A percentile compares a stretch with the other conserved stretches of the same genome.
Conservation (phyloP, 768 basidiomycete genomes). For the Galerina sulciceps region DNA sequence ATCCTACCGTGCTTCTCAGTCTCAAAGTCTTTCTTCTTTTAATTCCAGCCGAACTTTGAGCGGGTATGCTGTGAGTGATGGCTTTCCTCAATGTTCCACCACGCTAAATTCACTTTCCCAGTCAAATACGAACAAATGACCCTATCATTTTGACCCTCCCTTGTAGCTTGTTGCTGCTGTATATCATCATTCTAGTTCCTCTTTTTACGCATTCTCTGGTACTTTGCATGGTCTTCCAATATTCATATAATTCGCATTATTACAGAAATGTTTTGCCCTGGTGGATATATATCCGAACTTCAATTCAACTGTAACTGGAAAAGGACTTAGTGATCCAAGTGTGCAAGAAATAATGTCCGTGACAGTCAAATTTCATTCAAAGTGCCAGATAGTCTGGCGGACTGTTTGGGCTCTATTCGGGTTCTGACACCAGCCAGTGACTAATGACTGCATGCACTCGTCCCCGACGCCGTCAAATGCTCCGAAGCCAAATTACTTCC, state of each 20-base stretch:
- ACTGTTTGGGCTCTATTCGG: too few species aligned
- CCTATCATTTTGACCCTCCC: constrained; percentile 12
- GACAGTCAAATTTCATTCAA: too few species aligned
- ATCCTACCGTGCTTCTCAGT: constrained; percentile 68
- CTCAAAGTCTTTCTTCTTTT: constrained; percentile 72
- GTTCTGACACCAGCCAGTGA: too few species aligned
- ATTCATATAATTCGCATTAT: constrained; percentile 32
- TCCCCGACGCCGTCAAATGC: too few species aligned
- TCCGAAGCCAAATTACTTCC: too few species aligned
- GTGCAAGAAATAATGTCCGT: too few species aligned
- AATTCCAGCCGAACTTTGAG: constrained; percentile 77
- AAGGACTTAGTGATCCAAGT: background rate
- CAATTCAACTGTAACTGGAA: constrained; percentile 3
- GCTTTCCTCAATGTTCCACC: background rate
- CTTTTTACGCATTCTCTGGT: constrained; percentile 38
- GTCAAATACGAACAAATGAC: constrained; percentile 46
- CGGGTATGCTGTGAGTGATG: constrained; percentile 63
- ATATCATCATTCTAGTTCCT: constrained; percentile 34
- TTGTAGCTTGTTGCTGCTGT: constrained; percentile 32
- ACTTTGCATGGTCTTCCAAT: constrained; percentile 37
- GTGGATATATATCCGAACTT: constrained; percentile 9
- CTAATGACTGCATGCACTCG: too few species aligned
- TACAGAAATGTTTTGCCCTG: constrained; percentile 13
- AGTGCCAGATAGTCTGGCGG: too few species aligned
- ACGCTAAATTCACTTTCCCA: constrained; percentile 23